Evolutionary conservation across 1,284 basidiomycete genomes (phyloP).

Genomic region (Macrocybe sp.): DNA sequence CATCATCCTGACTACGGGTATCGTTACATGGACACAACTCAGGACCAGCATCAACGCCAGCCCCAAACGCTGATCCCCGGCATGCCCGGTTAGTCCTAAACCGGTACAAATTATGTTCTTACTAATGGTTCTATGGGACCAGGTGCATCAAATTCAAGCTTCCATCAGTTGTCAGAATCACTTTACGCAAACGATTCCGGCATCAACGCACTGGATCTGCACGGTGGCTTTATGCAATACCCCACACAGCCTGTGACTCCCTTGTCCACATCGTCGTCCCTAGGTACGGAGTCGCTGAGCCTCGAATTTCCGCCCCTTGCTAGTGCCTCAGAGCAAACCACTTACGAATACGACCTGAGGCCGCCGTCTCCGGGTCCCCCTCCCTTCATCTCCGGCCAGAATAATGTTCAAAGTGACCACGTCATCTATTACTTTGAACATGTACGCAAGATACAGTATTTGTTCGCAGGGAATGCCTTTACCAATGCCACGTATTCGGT

Average conservation of each 20-base stretch:
- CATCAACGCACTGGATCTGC: constrained; percentile 24
- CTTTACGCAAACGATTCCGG: constrained; percentile 25
- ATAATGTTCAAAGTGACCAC: constrained; percentile 42
- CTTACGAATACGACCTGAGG: constrained; percentile 26
- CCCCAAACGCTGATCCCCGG: constrained; percentile 30
- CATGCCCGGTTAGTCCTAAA: constrained; percentile 33
- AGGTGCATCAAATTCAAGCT: constrained; percentile 28
- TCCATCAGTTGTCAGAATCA: constrained; percentile 26
- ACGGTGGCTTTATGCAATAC: constrained; percentile 23
- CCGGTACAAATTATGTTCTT: constrained; percentile 15
- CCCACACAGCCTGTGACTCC: constrained; percentile 21
- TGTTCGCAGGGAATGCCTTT: constrained; percentile 50
- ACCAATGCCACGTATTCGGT: constrained; percentile 59
- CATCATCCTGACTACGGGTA: constrained; percentile 17
- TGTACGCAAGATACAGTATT: constrained; percentile 54
- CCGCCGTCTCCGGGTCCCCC: constrained; percentile 17
- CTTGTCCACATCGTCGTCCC: constrained; percentile 18
- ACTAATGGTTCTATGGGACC: constrained; percentile 13
- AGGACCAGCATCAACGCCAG: constrained; percentile 15
- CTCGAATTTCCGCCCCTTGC: constrained; percentile 21
- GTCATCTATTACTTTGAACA: constrained; percentile 66
- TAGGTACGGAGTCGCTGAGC: constrained; percentile 16
- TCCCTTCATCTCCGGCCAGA: constrained; percentile 27
- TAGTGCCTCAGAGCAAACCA: constrained; percentile 11
- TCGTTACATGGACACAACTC: constrained; percentile 15